These are phyloP conservation scores for Iberis pinnata DNA, from an alignment of 345 rosid species.

Conservation along the genomic window DNA sequence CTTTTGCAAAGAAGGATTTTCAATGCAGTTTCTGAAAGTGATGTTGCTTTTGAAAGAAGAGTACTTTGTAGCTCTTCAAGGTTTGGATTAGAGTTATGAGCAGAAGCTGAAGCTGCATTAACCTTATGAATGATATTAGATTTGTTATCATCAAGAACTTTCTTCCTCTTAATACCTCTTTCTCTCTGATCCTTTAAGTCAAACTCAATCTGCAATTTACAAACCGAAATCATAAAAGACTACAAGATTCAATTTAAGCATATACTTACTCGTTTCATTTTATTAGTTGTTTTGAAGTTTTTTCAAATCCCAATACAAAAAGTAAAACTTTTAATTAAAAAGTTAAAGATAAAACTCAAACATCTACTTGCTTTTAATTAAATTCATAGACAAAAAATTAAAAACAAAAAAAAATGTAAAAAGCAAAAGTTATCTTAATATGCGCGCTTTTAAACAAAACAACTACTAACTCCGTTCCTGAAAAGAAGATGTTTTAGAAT, in stretches of 20 bases:
- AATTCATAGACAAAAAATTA: too few relatives aligned
- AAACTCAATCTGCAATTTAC: conserved; percentile 20
- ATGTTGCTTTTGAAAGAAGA: conserved; percentile 38
- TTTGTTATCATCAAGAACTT: conserved; percentile 15
- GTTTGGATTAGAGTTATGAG: conserved; percentile 31
- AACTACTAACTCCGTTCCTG: too few relatives aligned
- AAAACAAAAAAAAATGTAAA: too few relatives aligned
- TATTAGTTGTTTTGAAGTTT: too few relatives aligned
- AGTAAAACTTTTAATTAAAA: too few relatives aligned
- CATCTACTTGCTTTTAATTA: too few relatives aligned
- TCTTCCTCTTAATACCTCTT: conserved; percentile 27
- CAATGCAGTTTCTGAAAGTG: conserved; percentile 45
- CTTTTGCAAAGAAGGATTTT: conserved; percentile 45
- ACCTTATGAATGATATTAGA: conserved; percentile 3
- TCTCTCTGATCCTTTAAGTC: conserved; percentile 22
- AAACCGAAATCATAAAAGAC: not conserved
- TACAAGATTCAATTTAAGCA: not conserved
- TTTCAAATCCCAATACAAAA: too few relatives aligned
- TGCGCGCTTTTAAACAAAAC: too few relatives aligned
- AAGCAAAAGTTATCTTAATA: too few relatives aligned
- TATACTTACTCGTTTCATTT: too few relatives aligned
- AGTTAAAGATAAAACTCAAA: too few relatives aligned
- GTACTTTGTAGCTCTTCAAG: conserved; percentile 31
- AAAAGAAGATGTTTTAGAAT: too few relatives aligned
- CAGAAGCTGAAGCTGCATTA: conserved; percentile 5